phyloP scores from a whole-genome alignment of 2,329 filamentous ascomycete genomes.

The Colletotrichum sp. region DNA sequence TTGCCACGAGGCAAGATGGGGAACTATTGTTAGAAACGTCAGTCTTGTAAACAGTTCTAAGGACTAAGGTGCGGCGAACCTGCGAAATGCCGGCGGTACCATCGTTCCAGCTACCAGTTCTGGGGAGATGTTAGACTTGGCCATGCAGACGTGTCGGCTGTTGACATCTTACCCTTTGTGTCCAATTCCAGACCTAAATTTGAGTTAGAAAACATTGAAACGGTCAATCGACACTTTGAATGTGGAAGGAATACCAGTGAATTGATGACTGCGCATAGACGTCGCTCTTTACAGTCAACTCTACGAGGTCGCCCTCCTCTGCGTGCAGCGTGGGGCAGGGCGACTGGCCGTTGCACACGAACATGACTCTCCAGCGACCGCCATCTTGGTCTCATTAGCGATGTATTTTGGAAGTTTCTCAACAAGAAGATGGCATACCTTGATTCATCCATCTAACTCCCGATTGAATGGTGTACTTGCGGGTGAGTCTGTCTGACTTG shows the following conservation, averaged over 20 bases:
- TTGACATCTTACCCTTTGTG: conserved; percentile 1
- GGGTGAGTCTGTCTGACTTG: background rate
- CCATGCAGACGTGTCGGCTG: background rate
- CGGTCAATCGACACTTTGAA: background rate
- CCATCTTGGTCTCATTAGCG: background rate
- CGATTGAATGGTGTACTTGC: background rate
- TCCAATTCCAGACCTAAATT: conserved; percentile 9
- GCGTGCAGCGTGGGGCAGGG: conserved; percentile 12
- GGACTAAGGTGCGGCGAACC: background rate
- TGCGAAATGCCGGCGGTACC: conserved; percentile 8
- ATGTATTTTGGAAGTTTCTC: no score
- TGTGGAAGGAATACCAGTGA: background rate
- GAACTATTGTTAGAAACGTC: background rate
- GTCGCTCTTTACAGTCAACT: conserved; percentile 7
- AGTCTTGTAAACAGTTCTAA: background rate
- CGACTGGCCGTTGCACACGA: conserved; percentile 11
- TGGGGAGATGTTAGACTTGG: background rate
- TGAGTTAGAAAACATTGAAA: background rate
- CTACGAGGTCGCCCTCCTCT: conserved; percentile 5
- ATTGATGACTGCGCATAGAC: conserved; percentile 4
- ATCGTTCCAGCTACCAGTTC: conserved; percentile 12
- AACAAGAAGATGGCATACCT: background rate
- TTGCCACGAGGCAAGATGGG: conserved; percentile 11
- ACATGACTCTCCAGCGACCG: conserved; percentile 16
- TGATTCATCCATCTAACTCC: conserved; percentile 16